These are phyloP conservation scores for Diaporthe sp. DNA, from an alignment of 2,329 filamentous ascomycete species.

Conservation along the genomic window DNA sequence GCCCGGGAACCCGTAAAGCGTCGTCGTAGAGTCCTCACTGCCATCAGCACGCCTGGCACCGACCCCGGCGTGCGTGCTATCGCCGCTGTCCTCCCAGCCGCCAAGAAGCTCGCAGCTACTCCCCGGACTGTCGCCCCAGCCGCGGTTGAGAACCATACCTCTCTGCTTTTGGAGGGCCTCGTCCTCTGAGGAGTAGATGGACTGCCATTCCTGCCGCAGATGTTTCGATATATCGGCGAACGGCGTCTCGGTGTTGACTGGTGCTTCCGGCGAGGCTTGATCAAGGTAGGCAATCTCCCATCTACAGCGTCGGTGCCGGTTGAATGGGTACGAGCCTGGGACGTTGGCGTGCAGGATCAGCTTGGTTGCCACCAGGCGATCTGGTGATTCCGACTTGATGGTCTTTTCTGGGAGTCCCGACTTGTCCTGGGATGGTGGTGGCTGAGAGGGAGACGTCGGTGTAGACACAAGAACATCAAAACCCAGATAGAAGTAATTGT, in stretches of 20 bases:
- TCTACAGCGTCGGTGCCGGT: conserved; percentile 87
- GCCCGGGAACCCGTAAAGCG: conserved; percentile 92
- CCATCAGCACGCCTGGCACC: conserved; percentile 63
- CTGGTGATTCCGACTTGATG: conserved; percentile 57
- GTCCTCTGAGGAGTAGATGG: conserved; percentile 67
- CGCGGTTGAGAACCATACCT: conserved; percentile 90
- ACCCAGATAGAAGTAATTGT: conserved; percentile 96
- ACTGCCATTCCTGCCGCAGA: conserved; percentile 77
- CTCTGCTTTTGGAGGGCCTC: conserved; percentile 64
- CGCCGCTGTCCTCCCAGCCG: conserved; percentile 82
- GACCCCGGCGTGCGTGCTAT: conserved; percentile 55
- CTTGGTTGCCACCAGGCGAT: conserved; percentile 87
- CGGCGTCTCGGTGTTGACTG: conserved; percentile 79
- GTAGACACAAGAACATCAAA: conserved; percentile 94
- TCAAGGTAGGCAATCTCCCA: conserved; percentile 79
- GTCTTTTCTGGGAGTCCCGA: conserved; percentile 42
- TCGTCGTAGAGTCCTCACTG: conserved; percentile 74
- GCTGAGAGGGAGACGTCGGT: conserved; percentile 72
- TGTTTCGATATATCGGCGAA: conserved; percentile 78
- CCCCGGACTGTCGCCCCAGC: conserved; percentile 91
- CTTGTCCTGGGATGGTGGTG: conserved; percentile 62
- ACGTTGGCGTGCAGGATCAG: conserved; percentile 95
- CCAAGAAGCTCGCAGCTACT: conserved; percentile 88
- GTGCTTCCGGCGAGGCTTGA: conserved; percentile 53
- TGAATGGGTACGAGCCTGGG: conserved; percentile 96